phyloP scores from a whole-genome alignment of 2,329 filamentous ascomycete genomes.

The Parascedosporium putredinis region DNA sequence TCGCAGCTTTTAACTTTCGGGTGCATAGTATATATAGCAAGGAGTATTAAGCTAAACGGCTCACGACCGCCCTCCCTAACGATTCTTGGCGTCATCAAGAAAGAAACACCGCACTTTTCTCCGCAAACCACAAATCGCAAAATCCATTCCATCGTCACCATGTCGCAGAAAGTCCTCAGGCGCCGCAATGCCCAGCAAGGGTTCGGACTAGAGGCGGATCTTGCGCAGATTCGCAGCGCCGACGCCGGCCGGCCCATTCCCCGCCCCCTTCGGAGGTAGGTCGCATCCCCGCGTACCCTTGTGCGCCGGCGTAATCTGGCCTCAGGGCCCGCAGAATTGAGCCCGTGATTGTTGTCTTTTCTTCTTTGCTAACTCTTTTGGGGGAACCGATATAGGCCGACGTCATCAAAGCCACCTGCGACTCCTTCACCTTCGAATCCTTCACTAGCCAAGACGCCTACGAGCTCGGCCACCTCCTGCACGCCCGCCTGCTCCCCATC shows the following conservation, averaged over 20 bases:
- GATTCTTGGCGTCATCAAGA: too few relatives aligned
- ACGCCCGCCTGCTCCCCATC: conserved; percentile 48
- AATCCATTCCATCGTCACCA: too few relatives aligned
- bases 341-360: neutral
- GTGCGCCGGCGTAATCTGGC: too few relatives aligned
- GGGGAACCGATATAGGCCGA: conserved; percentile 14
- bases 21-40: too few relatives aligned
- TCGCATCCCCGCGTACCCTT: neutral
- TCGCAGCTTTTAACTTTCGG: too few relatives aligned
- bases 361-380: neutral
- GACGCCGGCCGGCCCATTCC: conserved; percentile 12
- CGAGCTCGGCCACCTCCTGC: conserved; percentile 53
- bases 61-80: too few relatives aligned
- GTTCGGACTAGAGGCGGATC: conserved; percentile 16
- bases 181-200: conserved; percentile 17
- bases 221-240: conserved; percentile 15
- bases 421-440: conserved; percentile 33
- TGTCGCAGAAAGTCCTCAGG: conserved; percentile 21
- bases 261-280: conserved; percentile 15
- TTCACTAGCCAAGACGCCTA: conserved; percentile 58
- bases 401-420: conserved; percentile 22
- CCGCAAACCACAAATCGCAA: too few relatives aligned
- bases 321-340: too few relatives aligned
- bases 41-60: too few relatives aligned
- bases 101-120: too few relatives aligned